phyloP scores from a whole-genome alignment of 768 basidiomycete genomes.

The Leccinum sublutescens region DNA sequence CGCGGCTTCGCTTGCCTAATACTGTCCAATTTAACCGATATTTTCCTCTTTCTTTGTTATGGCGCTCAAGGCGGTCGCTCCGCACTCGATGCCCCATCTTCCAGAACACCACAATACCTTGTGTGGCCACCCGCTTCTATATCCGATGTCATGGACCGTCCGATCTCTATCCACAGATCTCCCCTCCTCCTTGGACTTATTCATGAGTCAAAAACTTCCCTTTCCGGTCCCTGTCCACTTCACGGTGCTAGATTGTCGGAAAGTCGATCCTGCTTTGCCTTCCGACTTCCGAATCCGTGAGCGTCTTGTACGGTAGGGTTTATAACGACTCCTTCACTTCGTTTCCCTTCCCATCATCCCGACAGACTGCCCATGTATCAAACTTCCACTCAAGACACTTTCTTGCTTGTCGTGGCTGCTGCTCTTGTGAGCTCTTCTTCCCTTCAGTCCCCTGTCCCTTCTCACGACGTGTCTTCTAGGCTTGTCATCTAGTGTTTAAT shows the following conservation, averaged over 20 bases:
- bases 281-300: conserved; percentile 34
- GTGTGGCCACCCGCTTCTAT: conserved; percentile 8
- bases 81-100: conserved; percentile 24
- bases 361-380: conserved; percentile 19
- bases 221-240: conserved; percentile 21
- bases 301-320: conserved; percentile 22
- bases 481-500: conserved; percentile 32
- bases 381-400: conserved; percentile 20
- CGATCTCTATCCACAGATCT: conserved; percentile 22
- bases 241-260: conserved; percentile 34
- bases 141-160: conserved; percentile 15
- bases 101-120: conserved; percentile 19
- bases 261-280: conserved; percentile 33
- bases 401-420: conserved; percentile 18
- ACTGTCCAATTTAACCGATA: conserved; percentile 28
- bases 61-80: conserved; percentile 22
- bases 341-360: conserved; percentile 18
- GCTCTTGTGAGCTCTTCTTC: conserved; percentile 22
- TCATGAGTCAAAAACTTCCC: conserved; percentile 24
- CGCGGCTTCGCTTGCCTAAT: conserved; percentile 38
- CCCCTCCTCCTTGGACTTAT: conserved; percentile 4
- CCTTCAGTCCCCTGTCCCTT: background rate
- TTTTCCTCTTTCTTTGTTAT: conserved; percentile 34
- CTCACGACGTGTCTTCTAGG: conserved; percentile 20
- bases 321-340: conserved; percentile 21